Evolutionary conservation across 192 early-diverging fungal species (phyloP), one percentile per base, ranked within the genome.

Genomic region (Coemansia sp.): DNA sequence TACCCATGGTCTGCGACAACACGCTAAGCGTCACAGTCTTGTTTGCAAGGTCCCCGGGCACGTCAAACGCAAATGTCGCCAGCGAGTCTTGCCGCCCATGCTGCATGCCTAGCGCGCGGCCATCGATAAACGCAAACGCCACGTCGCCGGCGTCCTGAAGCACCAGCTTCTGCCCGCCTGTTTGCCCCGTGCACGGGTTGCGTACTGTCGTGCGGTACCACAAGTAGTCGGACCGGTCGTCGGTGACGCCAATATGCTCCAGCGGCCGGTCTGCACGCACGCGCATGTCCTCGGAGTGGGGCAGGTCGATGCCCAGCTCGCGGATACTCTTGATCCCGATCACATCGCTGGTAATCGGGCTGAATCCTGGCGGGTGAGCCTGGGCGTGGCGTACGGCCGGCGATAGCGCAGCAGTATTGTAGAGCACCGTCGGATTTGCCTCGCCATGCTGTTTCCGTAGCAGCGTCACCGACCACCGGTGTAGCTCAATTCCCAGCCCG

Each of bases 1-100:
- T 68, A 4, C 79, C 79, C 79, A 82, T 82, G 51, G 74, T 82
- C 67, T 76, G 70, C 47, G 74, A 60, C 60, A 82, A 59, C 8
- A 82, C 54, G 40, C 54, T 41, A 5, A 82, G 46, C 8, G 56
- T 54, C 24, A 66, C 68, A 1, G 29, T 22, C 11, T 49, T 42
- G 39, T 57, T 49, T 19, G 10, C 15, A 12, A 22, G 11, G 15
- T 3, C 3, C 6, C 31, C 57, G 6, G 69, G 60, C 15, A 71
- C 37, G 12, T 64, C 61, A 15, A 77, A 68, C 0, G 65, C 40
- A 59, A 71, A 71, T n/a, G 60, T 77, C 38, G 75, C 57, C 49
- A 68, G 37, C 6, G 22, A 14, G 49, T 77, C 75, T 7, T 77
- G 61, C 12, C 37, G 41, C 6, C 74, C 74, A 22, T 76, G 64